Evolutionary conservation across 495 filamentous ascomycete genomes (phyloP), one percentile per base, ranked within the genome.

Genomic region (Lophiotrema nucula): DNA sequence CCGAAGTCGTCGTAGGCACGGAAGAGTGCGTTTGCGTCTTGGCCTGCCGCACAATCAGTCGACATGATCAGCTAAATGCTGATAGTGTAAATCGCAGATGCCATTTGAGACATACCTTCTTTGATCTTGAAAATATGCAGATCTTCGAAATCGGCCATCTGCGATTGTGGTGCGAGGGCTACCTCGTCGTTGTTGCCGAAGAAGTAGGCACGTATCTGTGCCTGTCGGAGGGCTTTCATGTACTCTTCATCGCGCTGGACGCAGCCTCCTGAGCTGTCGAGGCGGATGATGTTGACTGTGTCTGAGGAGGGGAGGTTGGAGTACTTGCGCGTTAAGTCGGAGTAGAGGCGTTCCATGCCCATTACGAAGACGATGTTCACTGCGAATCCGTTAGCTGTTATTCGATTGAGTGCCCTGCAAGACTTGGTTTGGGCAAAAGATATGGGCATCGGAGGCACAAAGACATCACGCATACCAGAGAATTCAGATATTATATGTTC

Each of bases 401-500:
- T n/a, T 63, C 35, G 23, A n/a, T n/a, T n/a, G n/a, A n/a, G n/a
- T n/a, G n/a, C n/a, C n/a, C n/a, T n/a, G n/a, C n/a, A n/a, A 8
- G 31, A 8, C 15, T 8, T 8, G 8, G 15, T 8, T 15, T 35
- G 31, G 8, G 8, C 31, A 8, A 35, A 15, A 8, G 15, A 8
- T 8, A 35, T 35, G 31, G 15, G 15, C 31, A 35, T 35, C 8
- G 31, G 31, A 15, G 31, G 11, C 10, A 55, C 22, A 49, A 18
- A 23, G 39, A 53, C n/a, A 61, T 65, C 39, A 52, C 50, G 71
- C 81, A 56, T 66, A 87, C 85, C 82, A 28, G 84, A 85, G 70
- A 97, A 96, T 69, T 98, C 92, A 3, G 86, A 84, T 16, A 93
- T 83, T 56, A 92, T 85, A 73, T 96, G 90, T 18, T 84, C 80